phyloP scores from a whole-genome alignment of 805 yeast species.

The Candida tibetensis region DNA sequence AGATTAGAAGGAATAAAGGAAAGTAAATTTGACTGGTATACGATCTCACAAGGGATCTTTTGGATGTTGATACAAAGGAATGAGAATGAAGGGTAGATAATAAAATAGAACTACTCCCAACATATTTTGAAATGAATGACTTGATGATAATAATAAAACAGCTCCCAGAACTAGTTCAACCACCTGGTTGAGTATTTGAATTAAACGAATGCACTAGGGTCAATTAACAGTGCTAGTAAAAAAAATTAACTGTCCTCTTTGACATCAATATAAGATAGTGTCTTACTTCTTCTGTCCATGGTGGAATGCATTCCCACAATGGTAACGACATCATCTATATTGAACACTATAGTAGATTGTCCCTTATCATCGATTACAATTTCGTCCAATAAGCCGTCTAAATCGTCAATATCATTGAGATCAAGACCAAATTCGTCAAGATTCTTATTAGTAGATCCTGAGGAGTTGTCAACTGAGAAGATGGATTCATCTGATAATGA shows the following conservation, averaged over 20 bases:
- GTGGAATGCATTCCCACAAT: slow-evolving; percentile 13
- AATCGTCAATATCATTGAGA: slow-evolving; percentile 9
- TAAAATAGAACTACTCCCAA: too few relatives aligned
- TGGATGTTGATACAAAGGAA: too few relatives aligned
- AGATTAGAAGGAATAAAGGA: too few relatives aligned
- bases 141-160: background rate
- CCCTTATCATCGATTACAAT: slow-evolving; percentile 16
- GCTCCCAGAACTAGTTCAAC: background rate
- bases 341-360: slow-evolving; percentile 16
- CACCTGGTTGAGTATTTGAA: background rate
- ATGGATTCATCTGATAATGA: slow-evolving; percentile 14
- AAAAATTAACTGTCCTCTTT: too few relatives aligned
- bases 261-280: slow-evolving; percentile 9
- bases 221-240: too few relatives aligned
- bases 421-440: slow-evolving; percentile 2
- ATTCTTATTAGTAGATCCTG: background rate
- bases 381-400: slow-evolving; percentile 20
- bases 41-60: too few relatives aligned
- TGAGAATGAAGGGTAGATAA: too few relatives aligned
- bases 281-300: slow-evolving; percentile 7
- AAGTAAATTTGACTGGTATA: too few relatives aligned
- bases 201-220: background rate
- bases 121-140: background rate
- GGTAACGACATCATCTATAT: slow-evolving; percentile 25
- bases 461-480: slow-evolving; percentile 9